Base-by-base conservation (phyloP, 345 rosid genomes). In the Bretschneidera sinensis region DNA sequence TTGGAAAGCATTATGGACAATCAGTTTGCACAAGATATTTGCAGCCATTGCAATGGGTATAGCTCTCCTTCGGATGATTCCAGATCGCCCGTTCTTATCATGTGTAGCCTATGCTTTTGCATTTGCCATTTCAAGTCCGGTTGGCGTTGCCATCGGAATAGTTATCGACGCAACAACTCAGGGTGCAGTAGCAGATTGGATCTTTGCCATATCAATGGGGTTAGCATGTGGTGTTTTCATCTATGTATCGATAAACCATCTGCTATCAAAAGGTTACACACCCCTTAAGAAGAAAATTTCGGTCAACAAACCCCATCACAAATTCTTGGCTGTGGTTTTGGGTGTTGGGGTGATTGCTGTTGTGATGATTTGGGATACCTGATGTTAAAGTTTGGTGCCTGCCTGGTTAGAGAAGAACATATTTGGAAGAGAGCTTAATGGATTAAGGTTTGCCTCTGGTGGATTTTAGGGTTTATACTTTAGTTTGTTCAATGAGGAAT, bases 41-140 rank as follows among this genome's bases (percentile, higher is more conserved):
- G 97, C 97, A 35, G 96, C 96, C 0, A 67, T 88, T 17, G 91
- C 96, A 10, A 88, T 88, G 94, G 97, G 96, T 15, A 91, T 88
- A 45, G 86, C 94, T 54, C 88, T 88, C 14, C 91, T 86, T 1
- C 81, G 91, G 17, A 88, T 73, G 82, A 77, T 86, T 53, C 97
- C 89, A 0, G 68, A 81, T 28, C 89, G 96, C 48, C 91, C 96
- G 22, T 57, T 86, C 18, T 24, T 83, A 10, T 86, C 91, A 0
- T 60, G 88, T 1, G 51, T 59, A 22, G 79, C 79, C 7, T 91
- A 91, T 13, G 85, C 91, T 0, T 88, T 88, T 35, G 81, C 94
- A 0, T 91, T 86, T 28, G 96, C 94, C 43, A 72, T 91, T 59
- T 91, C 97, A 0, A 91, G 85, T 60, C 94, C 97, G 0, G 20